Evolutionary conservation across 2,329 filamentous ascomycete genomes (phyloP).

Genomic region (Zymoseptoria brevis): DNA sequence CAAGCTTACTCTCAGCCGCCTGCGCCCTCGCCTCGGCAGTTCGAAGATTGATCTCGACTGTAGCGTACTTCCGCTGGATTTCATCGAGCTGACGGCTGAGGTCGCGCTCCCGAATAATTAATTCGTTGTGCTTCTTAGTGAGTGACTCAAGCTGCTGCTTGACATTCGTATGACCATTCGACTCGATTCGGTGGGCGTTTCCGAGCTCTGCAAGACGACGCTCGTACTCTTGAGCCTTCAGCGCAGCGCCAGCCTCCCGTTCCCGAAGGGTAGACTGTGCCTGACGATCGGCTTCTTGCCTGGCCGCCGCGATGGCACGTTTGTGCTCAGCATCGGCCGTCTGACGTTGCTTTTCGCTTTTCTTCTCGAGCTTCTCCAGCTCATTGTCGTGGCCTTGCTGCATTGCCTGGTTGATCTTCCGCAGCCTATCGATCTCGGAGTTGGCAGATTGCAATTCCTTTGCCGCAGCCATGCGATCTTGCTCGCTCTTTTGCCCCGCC

Average conservation of each 20-base stretch:
- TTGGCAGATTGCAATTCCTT: conserved; percentile 40
- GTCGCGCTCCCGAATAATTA: conserved; percentile 20
- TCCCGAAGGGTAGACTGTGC: conserved; percentile 22
- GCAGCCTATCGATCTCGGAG: conserved; percentile 46
- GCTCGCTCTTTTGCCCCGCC: conserved; percentile 50
- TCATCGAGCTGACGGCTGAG: conserved; percentile 19
- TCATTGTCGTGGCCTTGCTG: conserved; percentile 60
- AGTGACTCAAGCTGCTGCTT: conserved; percentile 29
- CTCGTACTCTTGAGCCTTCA: conserved; percentile 24
- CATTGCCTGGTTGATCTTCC: conserved; percentile 61
- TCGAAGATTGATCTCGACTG: conserved; percentile 9
- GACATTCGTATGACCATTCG: conserved; percentile 21
- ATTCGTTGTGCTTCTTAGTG: conserved; percentile 19
- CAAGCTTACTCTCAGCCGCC: conserved; percentile 13
- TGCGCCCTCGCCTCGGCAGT: conserved; percentile 10
- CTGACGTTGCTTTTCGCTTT: conserved; percentile 33
- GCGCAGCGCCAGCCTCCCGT: conserved; percentile 18
- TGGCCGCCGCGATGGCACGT: conserved; percentile 20
- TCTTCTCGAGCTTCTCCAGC: conserved; percentile 39
- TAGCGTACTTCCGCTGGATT: conserved; percentile 16
- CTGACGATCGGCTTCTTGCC: conserved; percentile 22
- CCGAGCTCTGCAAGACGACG: conserved; percentile 23
- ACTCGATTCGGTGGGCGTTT: conserved; percentile 24
- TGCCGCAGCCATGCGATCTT: conserved; percentile 31
- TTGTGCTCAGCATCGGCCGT: conserved; percentile 29